Percentiles rank a stretch among this genome's conserved stretches.
phyloP scores from a whole-genome alignment of 148 eudicot species.

The Talinum fruticosum region DNA sequence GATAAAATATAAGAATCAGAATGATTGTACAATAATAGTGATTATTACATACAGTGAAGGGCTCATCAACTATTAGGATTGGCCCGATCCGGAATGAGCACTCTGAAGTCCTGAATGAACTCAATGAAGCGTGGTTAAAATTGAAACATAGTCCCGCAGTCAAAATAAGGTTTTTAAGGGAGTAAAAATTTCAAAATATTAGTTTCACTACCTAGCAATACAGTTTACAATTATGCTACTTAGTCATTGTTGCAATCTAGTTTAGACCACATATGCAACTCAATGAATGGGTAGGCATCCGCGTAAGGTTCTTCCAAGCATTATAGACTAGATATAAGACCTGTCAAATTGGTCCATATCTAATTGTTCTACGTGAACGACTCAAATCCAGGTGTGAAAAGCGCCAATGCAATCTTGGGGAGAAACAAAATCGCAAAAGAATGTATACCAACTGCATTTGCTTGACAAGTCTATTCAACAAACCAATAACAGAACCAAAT shows the following conservation, averaged over 20 bases:
- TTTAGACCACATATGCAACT: too few species aligned
- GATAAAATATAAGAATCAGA: too few species aligned
- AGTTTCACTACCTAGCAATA: not conserved
- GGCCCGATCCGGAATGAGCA: constrained; percentile 85
- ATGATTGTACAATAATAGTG: not conserved
- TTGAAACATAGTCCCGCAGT: not conserved
- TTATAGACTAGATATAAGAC: too few species aligned
- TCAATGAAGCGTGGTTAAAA: not conserved
- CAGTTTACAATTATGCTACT: not conserved
- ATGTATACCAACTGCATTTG: too few species aligned
- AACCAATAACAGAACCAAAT: not conserved
- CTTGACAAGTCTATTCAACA: not conserved
- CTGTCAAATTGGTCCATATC: too few species aligned
- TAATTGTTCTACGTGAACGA: too few species aligned
- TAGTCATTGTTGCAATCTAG: too few species aligned
- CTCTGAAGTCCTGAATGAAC: constrained; percentile 62
- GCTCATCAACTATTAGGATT: constrained; percentile 68
- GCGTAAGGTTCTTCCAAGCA: too few species aligned
- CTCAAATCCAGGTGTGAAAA: not conserved
- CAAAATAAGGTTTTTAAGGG: too few species aligned
- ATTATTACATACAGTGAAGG: constrained; percentile 62
- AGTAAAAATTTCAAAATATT: too few species aligned
- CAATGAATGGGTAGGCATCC: too few species aligned
- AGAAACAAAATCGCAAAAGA: not conserved
- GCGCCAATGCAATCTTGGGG: not conserved